A percentile compares a stretch with the other conserved stretches of the same genome.
Conservation (phyloP, 805 yeast species). For the Metschnikowia gruessii region DNA sequence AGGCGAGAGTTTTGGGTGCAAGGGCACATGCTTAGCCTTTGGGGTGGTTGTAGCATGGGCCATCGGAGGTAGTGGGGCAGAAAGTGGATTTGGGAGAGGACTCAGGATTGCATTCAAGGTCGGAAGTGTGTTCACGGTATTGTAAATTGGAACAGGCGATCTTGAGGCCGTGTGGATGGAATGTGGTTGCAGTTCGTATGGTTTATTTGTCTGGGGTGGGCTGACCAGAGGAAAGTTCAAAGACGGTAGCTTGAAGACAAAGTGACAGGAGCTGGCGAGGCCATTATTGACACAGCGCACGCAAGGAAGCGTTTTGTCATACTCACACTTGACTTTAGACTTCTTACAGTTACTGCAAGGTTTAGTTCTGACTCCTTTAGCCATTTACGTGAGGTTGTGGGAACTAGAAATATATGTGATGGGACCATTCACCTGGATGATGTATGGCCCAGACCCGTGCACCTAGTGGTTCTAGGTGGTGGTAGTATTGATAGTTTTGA, state of each 20-base stretch:
- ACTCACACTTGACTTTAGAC: conserved; percentile 61
- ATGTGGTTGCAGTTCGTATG: neutral
- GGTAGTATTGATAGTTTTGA: no score
- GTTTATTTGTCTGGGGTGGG: neutral
- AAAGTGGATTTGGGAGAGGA: neutral
- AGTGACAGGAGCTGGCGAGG: conserved; percentile 48
- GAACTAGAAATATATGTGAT: neutral
- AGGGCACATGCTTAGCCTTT: neutral
- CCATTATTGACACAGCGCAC: conserved; percentile 53
- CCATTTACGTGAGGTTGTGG: conserved; percentile 15
- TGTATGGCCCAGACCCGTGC: neutral
- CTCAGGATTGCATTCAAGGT: neutral
- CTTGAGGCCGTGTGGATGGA: neutral
- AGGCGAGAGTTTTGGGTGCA: neutral
- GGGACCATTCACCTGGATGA: neutral
- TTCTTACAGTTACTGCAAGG: conserved; percentile 65
- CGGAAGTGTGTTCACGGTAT: neutral
- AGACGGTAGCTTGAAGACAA: conserved; percentile 52
- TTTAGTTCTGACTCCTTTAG: conserved; percentile 44
- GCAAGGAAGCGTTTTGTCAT: conserved; percentile 49
- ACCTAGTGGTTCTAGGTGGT: neutral
- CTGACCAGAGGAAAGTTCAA: conserved; percentile 28
- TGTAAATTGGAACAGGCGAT: neutral
- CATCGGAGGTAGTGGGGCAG: neutral
- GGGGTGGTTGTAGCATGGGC: neutral